Conservation (phyloP, 306 rosid species). For the Chamaecrista fasciculata region DNA sequence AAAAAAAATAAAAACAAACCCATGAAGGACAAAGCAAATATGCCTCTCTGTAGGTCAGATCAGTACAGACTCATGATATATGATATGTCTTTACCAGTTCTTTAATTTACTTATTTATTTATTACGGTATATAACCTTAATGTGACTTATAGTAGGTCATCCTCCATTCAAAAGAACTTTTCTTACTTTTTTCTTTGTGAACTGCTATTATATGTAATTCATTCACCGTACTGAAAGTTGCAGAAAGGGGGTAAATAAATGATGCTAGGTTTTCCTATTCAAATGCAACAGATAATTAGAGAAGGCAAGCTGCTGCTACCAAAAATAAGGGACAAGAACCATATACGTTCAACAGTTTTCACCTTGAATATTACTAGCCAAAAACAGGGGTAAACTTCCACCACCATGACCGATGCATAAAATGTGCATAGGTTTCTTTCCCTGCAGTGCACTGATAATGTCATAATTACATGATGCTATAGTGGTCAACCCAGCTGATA, state of each 20-base stretch:
- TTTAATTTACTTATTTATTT: background rate
- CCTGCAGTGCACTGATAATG: conserved; percentile 48
- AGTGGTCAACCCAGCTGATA: conserved; percentile 71
- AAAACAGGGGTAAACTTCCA: conserved; percentile 84
- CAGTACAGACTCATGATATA: conserved; percentile 1
- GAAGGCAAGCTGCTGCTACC: background rate
- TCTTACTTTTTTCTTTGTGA: background rate
- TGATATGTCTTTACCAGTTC: background rate
- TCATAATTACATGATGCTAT: conserved; percentile 73
- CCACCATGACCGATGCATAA: conserved; percentile 97
- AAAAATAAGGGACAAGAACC: background rate
- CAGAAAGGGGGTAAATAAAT: background rate
- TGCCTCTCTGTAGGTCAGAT: background rate
- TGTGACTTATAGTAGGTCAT: background rate
- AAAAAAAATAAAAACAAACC: background rate
- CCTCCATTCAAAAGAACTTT: background rate
- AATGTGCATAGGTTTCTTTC: conserved; percentile 59
- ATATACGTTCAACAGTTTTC: conserved; percentile 4
- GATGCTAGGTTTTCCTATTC: background rate
- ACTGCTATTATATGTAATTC: background rate
- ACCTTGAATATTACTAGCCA: conserved; percentile 89
- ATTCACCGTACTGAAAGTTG: background rate
- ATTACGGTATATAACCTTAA: background rate
- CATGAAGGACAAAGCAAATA: background rate
- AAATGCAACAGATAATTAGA: conserved; percentile 6